Evolutionary conservation across 495 filamentous ascomycete species (phyloP).

Genomic region (Xylaria telfairii): DNA sequence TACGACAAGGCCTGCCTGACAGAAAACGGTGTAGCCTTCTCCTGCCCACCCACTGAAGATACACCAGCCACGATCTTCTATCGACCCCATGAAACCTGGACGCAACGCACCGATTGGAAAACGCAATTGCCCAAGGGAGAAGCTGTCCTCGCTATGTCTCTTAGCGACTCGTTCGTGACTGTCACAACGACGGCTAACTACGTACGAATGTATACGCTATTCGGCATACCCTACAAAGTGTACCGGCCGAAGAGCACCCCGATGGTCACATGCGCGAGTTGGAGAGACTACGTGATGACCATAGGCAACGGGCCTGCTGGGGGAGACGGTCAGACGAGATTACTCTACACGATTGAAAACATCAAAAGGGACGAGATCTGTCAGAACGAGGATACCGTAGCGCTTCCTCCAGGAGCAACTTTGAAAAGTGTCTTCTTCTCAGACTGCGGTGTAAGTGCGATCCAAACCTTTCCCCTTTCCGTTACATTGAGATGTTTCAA

Average conservation of each 20-base stretch:
- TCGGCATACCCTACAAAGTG: slow-evolving; percentile 84
- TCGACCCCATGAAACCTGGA: slow-evolving; percentile 97
- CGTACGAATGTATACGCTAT: slow-evolving; percentile 89
- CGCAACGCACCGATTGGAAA: slow-evolving; percentile 86
- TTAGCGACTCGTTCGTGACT: slow-evolving; percentile 88
- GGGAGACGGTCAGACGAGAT: slow-evolving; percentile 72
- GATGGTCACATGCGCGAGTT: slow-evolving; percentile 89
- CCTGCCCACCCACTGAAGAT: slow-evolving; percentile 72
- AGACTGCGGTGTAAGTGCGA: slow-evolving; percentile 71
- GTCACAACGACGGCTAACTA: slow-evolving; percentile 85
- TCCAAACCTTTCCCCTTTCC: not conserved
- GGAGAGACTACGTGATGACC: slow-evolving; percentile 91
- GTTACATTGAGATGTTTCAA: not conserved
- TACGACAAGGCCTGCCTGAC: slow-evolving; percentile 95
- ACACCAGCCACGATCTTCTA: slow-evolving; percentile 89
- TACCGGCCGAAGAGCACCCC: slow-evolving; percentile 89
- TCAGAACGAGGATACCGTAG: slow-evolving; percentile 90
- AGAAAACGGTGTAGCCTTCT: slow-evolving; percentile 86
- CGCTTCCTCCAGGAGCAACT: slow-evolving; percentile 72
- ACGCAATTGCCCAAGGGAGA: slow-evolving; percentile 83
- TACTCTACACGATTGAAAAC: slow-evolving; percentile 91
- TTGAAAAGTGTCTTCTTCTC: slow-evolving; percentile 90
- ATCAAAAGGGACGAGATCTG: slow-evolving; percentile 90
- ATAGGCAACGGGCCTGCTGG: slow-evolving; percentile 89
- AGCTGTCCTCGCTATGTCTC: slow-evolving; percentile 81